Evolutionary conservation across 2,329 filamentous ascomycete species (phyloP), one percentile per base, ranked within the genome.

Genomic region (Colletotrichum tofieldiae): DNA sequence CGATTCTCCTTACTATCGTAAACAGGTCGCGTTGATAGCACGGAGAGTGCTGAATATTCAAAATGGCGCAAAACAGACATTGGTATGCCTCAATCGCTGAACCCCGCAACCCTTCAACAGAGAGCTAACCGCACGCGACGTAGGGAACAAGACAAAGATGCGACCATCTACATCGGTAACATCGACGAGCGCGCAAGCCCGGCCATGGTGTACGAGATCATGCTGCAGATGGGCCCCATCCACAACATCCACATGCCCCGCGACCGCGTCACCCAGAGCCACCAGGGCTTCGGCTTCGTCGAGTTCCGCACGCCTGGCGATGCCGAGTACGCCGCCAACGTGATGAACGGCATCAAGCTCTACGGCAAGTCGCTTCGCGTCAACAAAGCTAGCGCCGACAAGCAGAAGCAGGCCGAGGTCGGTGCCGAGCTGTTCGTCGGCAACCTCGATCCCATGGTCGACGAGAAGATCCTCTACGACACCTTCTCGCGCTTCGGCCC

Each of bases 271-370:
- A 98, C 96, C 58, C 95, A 98, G 80, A 93, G 92, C 69, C 96
- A 99, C 83, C 96, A 98, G 84, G 96, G 96, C 77, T 99, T 98
- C 87, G 96, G 96, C 78, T 99, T 99, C 84, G 96, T 99, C 83
- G 96, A 99, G 84, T 99, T 98, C 83, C 96, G 95, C 80, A 95
- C 93, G 76, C 95, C 98, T 81, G 92, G 95, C 79, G 96, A 98
- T 82, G 96, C 96, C 78, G 96, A 98, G 81, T 99, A 99, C 85
- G 96, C 96, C 29, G 93, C 95, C 77, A 93, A 96, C 80, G 94
- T 98, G 77, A 97, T 98, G 93, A 98, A 98, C 84, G 94, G 96
- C 80, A 93, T 98, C 76, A 93, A 95, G 73, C 86, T 99, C 32
- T 98, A 93, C 82, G 95, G 95, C 75, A 98, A 98, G 82, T 95